phyloP scores from a whole-genome alignment of 2,329 filamentous ascomycete genomes.

The Dissoconium aciculare region DNA sequence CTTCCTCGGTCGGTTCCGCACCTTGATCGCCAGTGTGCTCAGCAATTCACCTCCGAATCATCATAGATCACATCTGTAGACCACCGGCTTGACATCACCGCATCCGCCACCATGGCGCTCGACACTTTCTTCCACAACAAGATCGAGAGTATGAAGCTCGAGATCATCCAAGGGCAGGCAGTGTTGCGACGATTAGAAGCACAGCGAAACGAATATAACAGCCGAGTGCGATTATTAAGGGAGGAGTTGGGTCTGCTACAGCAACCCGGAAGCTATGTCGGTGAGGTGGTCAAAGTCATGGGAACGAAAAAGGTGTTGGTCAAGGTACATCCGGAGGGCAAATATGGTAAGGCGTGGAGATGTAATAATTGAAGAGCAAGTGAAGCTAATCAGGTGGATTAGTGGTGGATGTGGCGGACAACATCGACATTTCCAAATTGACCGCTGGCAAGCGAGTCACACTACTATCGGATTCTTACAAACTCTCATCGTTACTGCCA shows the following conservation, averaged over 20 bases:
- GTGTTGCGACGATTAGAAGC: conserved; percentile 89
- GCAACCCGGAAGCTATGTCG: conserved; percentile 94
- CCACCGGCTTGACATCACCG: conserved; percentile 4
- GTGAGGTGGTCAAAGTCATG: conserved; percentile 99
- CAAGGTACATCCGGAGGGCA: conserved; percentile 97
- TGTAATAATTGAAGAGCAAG: conserved; percentile 1
- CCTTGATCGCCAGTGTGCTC: too few relatives aligned
- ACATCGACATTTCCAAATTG: conserved; percentile 87
- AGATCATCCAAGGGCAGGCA: conserved; percentile 97
- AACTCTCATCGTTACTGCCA: conserved; percentile 94
- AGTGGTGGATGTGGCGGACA: conserved; percentile 95
- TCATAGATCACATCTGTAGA: conserved; percentile 1
- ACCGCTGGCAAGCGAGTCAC: conserved; percentile 96
- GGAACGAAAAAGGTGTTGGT: conserved; percentile 97
- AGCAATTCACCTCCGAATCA: too few relatives aligned
- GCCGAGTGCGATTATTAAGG: conserved; percentile 78
- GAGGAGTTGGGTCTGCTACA: conserved; percentile 93
- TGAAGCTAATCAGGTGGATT: conserved; percentile 1
- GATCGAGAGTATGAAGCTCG: conserved; percentile 99
- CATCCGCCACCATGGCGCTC: conserved; percentile 76
- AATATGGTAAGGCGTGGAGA: conserved; percentile 68
- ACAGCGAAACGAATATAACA: conserved; percentile 98
- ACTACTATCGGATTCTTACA: conserved; percentile 91
- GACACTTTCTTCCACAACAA: conserved; percentile 99
- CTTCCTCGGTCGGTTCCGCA: too few relatives aligned